Evolutionary conservation across 768 basidiomycete species (phyloP), one percentile per base, ranked within the genome.

Genomic region (Rickenella mellea): DNA sequence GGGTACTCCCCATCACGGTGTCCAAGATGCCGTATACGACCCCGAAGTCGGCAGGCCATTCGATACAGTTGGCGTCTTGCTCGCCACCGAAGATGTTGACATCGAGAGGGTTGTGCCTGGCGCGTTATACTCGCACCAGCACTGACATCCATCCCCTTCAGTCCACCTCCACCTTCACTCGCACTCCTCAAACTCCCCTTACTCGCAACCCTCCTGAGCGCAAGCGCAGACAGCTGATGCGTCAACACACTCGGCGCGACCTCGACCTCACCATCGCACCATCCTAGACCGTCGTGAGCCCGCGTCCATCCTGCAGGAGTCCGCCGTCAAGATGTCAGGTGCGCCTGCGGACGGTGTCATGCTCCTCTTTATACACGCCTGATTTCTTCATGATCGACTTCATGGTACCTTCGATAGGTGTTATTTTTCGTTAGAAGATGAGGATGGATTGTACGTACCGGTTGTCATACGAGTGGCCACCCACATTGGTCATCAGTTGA

Each of bases 201-300:
- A 7, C 39, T 40, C 39, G 27, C 39, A 17, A 22, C 26, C 14
- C 39, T 40, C 21, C 39, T 22, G 4, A 40, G 27, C 10, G 35
- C 36, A 40, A 82, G 69, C 0, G 67, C 59, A 4, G 80, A 82
- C 5, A 83, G 59, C 6, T 79, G 75, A 8, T 71, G 67, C 0
- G 81, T 83, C 10, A 83, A 68, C 1, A 75, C 68, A 0, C 78
- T 80, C 5, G 80, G 80, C 0, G 80, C 79, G 44, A 80, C 77
- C 64, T 83, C 81, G 57, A 82, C 81, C 63, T 83, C 81, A 42
- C 79, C 80, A 50, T 83, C 81, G 50, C 79, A 80, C 81, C 81
- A 83, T 1, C 81, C 81, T 10, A 83, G 58, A 5, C 81, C 81
- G 81, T 83, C 5, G 81, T 83, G 41, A 83, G 54, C 2, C 81